These are phyloP conservation scores for Bassia scoparia DNA, from an alignment of 148 eudicot species.

Conservation along the genomic window DNA sequence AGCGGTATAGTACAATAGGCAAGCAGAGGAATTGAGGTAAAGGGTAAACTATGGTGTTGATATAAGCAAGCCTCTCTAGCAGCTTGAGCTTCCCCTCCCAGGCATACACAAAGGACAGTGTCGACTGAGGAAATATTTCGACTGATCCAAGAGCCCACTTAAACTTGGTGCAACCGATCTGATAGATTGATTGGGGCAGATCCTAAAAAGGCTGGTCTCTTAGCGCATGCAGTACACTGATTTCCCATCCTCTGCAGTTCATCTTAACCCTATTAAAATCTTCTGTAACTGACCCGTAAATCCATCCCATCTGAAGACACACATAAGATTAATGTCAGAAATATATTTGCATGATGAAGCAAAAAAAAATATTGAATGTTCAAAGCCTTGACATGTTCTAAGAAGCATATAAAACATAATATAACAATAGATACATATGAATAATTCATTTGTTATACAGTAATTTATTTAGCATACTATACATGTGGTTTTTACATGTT, in stretches of 20 bases:
- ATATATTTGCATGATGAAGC: too few species aligned
- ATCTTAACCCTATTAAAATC: conserved; percentile 83
- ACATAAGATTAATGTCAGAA: too few species aligned
- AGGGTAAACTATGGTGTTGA: conserved; percentile 65
- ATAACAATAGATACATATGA: too few species aligned
- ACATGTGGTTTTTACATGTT: too few species aligned
- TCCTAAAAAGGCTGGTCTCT: conserved; percentile 70
- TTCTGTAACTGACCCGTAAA: conserved; percentile 78
- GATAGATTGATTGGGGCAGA: conserved; percentile 82
- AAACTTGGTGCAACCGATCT: conserved; percentile 76
- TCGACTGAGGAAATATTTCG: conserved; percentile 70
- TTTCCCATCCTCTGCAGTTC: conserved; percentile 78
- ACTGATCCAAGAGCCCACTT: conserved; percentile 79
- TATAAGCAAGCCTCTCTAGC: conserved; percentile 65
- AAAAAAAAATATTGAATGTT: too few species aligned
- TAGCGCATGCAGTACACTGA: conserved; percentile 74
- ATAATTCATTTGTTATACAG: too few species aligned
- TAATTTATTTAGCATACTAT: too few species aligned
- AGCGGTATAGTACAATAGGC: conserved; percentile 72
- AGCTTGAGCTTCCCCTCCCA: conserved; percentile 53
- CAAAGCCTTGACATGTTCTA: too few species aligned
- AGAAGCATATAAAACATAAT: too few species aligned
- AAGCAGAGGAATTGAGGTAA: conserved; percentile 64
- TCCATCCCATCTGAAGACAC: conserved; percentile 93
- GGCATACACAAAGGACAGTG: conserved; percentile 79